Conservation (phyloP, 352 stramenopile species). For the Blastocystis sp. region DNA sequence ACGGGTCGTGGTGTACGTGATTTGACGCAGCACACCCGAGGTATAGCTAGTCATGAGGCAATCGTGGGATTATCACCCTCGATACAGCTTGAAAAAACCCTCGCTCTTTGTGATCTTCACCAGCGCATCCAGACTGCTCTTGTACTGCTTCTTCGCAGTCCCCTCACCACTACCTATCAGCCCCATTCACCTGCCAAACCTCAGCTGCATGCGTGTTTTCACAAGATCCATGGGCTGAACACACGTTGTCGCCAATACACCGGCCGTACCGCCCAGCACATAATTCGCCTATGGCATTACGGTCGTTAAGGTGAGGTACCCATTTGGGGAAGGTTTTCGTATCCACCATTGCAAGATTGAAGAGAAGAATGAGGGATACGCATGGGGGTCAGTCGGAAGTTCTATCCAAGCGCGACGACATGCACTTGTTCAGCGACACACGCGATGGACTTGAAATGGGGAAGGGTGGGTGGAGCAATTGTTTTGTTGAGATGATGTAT, state of each 20-base stretch:
- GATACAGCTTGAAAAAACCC: constrained; percentile 66
- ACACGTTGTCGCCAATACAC: constrained; percentile 50
- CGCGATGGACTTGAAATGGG: too few relatives aligned
- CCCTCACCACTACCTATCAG: constrained; percentile 33
- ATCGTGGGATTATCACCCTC: background rate
- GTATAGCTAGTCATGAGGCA: constrained; percentile 40
- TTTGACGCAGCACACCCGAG: constrained; percentile 53
- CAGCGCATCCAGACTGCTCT: constrained; percentile 34
- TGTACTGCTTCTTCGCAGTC: constrained; percentile 49
- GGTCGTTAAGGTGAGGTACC: background rate
- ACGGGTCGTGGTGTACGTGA: constrained; percentile 69
- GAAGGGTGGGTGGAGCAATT: too few relatives aligned
- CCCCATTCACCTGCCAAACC: background rate
- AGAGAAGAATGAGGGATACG: constrained; percentile 38
- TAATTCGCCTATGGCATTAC: constrained; percentile 39
- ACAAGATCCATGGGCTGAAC: constrained; percentile 70
- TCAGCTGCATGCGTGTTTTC: constrained; percentile 70
- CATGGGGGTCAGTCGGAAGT: too few relatives aligned
- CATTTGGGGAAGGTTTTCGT: constrained; percentile 65
- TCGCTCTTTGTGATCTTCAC: constrained; percentile 61
- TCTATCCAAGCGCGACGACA: constrained; percentile 16
- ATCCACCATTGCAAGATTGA: constrained; percentile 53
- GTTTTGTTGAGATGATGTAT: too few relatives aligned
- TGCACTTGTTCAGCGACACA: background rate
- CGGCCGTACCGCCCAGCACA: constrained; percentile 51